Evolutionary conservation across 2,329 filamentous ascomycete genomes (phyloP).

Genomic region (Uncinocarpus reesii): DNA sequence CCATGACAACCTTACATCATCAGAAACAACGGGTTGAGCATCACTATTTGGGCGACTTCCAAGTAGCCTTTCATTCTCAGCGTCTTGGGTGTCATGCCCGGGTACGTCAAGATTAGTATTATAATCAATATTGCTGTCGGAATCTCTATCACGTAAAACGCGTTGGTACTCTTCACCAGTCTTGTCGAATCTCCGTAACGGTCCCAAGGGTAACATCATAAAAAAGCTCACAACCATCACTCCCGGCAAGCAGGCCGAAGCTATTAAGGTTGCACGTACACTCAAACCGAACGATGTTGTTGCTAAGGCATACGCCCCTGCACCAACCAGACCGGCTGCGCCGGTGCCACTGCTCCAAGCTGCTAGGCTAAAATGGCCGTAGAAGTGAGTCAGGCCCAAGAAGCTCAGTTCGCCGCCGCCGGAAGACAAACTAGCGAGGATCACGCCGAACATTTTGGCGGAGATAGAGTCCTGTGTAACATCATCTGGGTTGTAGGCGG

Average conservation of each 20-base stretch:
- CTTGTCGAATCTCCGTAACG: slow-evolving; percentile 43
- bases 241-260: slow-evolving; percentile 66
- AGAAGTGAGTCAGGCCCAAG: slow-evolving; percentile 83
- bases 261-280: slow-evolving; percentile 63
- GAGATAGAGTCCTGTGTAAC: slow-evolving; percentile 46
- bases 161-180: slow-evolving; percentile 45
- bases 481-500: slow-evolving; percentile 36
- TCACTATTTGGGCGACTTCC: slow-evolving; percentile 15
- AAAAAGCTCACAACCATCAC: slow-evolving; percentile 84
- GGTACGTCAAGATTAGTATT: slow-evolving; percentile 8
- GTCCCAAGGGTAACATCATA: slow-evolving; percentile 59
- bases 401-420: slow-evolving; percentile 88
- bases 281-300: slow-evolving; percentile 70
- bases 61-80: slow-evolving; percentile 27
- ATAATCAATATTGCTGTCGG: background rate
- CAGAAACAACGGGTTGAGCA: background rate
- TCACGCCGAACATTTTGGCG: slow-evolving; percentile 70
- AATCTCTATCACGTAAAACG: slow-evolving; percentile 37
- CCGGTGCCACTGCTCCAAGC: slow-evolving; percentile 91
- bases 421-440: slow-evolving; percentile 72
- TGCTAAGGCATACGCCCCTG: slow-evolving; percentile 74
- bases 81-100: slow-evolving; percentile 26
- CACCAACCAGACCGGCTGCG: slow-evolving; percentile 75
- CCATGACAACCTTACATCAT: slow-evolving; percentile 19
- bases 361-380: slow-evolving; percentile 74